Conservation (phyloP, 1,284 basidiomycete species). For the Pseudozyma thailandica region DNA sequence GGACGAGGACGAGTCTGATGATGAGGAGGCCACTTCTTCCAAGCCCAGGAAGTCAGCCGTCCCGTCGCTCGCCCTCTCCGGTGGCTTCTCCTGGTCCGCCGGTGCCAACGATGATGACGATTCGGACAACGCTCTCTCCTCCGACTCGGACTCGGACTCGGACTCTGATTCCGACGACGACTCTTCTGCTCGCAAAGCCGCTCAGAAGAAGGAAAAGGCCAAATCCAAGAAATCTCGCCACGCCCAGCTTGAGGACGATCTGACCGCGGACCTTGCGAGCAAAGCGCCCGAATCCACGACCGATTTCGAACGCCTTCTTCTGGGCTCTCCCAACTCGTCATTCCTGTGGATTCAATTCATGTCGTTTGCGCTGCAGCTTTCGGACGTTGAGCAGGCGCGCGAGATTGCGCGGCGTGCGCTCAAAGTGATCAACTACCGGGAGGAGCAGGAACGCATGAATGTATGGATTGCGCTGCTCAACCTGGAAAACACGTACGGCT, state of each 20-base stretch:
- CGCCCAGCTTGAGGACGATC: conserved; percentile 49
- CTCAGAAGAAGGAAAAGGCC: conserved; percentile 20
- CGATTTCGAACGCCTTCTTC: conserved; percentile 92
- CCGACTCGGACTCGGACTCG: conserved; percentile 63
- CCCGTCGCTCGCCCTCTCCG: conserved; percentile 69
- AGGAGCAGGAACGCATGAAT: conserved; percentile 95
- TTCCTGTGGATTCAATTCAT: conserved; percentile 99
- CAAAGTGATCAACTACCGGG: conserved; percentile 89
- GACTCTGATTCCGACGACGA: conserved; percentile 72
- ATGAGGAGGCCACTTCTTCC: conserved; percentile 31
- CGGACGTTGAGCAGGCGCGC: conserved; percentile 93
- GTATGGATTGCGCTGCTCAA: conserved; percentile 98
- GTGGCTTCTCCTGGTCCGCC: conserved; percentile 72
- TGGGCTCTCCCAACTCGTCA: conserved; percentile 97
- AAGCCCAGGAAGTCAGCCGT: conserved; percentile 30
- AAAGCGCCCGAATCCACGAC: conserved; percentile 82
- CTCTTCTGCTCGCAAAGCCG: conserved; percentile 63
- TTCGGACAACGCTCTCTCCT: conserved; percentile 11
- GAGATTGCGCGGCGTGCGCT: conserved; percentile 85
- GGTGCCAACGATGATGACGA: conserved; percentile 59
- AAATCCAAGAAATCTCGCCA: conserved; percentile 37
- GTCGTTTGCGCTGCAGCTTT: conserved; percentile 95
- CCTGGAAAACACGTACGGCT: conserved; percentile 92
- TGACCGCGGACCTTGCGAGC: conserved; percentile 59
- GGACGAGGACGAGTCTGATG: conserved; percentile 54